These are phyloP conservation scores for Ophiostoma montium DNA, from an alignment of 2,329 filamentous ascomycete species.

Conservation along the genomic window DNA sequence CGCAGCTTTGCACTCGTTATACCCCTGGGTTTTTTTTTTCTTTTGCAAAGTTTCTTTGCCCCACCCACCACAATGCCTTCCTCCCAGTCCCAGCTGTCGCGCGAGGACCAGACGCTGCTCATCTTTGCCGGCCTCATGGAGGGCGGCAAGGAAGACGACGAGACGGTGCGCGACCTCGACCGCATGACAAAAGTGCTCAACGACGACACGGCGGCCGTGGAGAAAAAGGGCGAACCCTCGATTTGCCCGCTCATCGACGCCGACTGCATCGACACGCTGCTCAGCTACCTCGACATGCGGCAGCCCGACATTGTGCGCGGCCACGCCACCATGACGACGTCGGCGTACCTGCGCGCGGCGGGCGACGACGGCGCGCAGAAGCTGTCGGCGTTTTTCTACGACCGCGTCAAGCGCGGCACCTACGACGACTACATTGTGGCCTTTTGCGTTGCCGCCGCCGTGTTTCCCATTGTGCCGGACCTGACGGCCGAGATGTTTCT, in stretches of 20 bases:
- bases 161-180: slow-evolving; percentile 47
- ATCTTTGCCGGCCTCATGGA: slow-evolving; percentile 84
- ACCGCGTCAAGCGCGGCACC: slow-evolving; percentile 56
- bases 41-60: too few relatives aligned
- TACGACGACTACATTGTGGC: slow-evolving; percentile 83
- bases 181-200: slow-evolving; percentile 44
- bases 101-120: slow-evolving; percentile 55
- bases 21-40: too few relatives aligned
- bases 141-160: slow-evolving; percentile 68
- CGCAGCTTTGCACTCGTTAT: too few relatives aligned
- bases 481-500: slow-evolving; percentile 69
- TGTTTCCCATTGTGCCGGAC: slow-evolving; percentile 74
- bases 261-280: slow-evolving; percentile 69
- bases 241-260: slow-evolving; percentile 52
- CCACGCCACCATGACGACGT: slow-evolving; percentile 68
- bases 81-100: slow-evolving; percentile 4
- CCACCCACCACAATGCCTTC: neutral
- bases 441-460: slow-evolving; percentile 78
- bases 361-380: slow-evolving; percentile 55
- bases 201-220: slow-evolving; percentile 33
- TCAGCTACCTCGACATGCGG: slow-evolving; percentile 77
- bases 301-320: slow-evolving; percentile 58
- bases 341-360: slow-evolving; percentile 69
- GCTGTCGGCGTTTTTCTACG: slow-evolving; percentile 61
- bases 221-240: slow-evolving; percentile 31